Base-by-base conservation (phyloP, 352 stramenopile species). In the Pythium chondricola region DNA sequence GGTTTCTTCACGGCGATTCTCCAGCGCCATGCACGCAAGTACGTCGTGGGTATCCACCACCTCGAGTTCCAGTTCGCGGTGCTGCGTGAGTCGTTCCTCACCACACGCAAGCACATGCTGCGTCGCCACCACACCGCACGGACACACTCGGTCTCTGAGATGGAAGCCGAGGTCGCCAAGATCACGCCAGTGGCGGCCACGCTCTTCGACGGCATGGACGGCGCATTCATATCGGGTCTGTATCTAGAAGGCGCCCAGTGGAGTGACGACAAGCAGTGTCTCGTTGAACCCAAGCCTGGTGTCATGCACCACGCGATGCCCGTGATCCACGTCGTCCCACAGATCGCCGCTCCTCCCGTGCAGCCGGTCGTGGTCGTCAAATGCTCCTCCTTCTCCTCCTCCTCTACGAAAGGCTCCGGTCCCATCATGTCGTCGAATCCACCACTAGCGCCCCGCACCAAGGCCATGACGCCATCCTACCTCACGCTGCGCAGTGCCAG, bases 281-380 rank as follows among this genome's bases (percentile, higher is more conserved):
- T 92, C n/a, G 73, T 68, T 6, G 66, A 75, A 11, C 62, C 81
- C 3, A 52, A 52, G 10, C 78, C 78, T 9, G 77, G 77, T 4
- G 52, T 82, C 10, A 81, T 89, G 61, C 65, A 79, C 17, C 67
- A 87, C 31, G 52, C 63, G 20, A 87, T 97, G 65, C 88, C 93
- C 17, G 52, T 85, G 11, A 88, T 97, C 21, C 83, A 92, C 46
- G 88, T 97, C 21, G 44, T 90, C 17, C 82, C 90, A 0, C 66
- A 73, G 20, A 43, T 48, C 35, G 72, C 61, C 26, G 30, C 46
- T 4, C 14, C 36, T 14, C 14, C 38, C 18, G 32, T 16, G 16
- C 16, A 18, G 6, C 35, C 14, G 7, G 24, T 11, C 22, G 22
- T 16, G 26, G 26, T 4, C 6, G 20, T 27, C 22, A 50, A 13